phyloP scores from a whole-genome alignment of 495 filamentous ascomycete species.

The Pseudoneurospora amorphoporcata region DNA sequence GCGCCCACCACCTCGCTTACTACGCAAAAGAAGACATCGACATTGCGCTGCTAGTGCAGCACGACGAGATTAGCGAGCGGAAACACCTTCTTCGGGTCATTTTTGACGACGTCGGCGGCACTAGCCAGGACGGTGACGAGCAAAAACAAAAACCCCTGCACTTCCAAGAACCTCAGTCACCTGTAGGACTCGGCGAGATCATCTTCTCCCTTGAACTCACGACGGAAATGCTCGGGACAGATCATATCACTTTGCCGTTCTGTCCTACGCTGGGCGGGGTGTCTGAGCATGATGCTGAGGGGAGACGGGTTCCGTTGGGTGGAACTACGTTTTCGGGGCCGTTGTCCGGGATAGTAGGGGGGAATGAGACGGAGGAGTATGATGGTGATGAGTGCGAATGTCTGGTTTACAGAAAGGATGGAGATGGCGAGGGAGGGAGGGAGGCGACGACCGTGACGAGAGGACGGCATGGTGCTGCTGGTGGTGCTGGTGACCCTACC shows the following conservation, averaged over 20 bases:
- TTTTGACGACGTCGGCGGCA: not conserved
- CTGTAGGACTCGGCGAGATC: not conserved
- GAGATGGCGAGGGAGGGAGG: not conserved
- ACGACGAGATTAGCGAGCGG: not conserved
- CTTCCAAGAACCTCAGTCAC: not conserved
- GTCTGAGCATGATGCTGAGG: not conserved
- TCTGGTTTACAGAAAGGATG: not conserved
- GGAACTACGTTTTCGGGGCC: not conserved
- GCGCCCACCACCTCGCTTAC: not conserved
- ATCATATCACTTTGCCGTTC: not conserved
- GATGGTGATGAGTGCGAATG: not conserved
- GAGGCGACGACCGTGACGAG: not conserved
- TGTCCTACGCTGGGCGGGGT: not conserved
- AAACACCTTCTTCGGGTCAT: not conserved
- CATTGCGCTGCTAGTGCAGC: not conserved
- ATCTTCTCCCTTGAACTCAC: not conserved
- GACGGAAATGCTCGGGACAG: not conserved
- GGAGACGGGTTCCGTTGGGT: not conserved
- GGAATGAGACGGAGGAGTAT: not conserved
- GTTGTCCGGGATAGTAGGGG: not conserved
- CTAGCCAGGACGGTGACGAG: not conserved
- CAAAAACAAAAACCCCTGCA: not conserved
- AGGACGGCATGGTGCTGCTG: not conserved
- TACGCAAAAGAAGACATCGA: not conserved
- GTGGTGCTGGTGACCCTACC: not conserved